Evolutionary conservation across 2,329 filamentous ascomycete species (phyloP), one percentile per base, ranked within the genome.

Genomic region (Ilyonectria destructans): DNA sequence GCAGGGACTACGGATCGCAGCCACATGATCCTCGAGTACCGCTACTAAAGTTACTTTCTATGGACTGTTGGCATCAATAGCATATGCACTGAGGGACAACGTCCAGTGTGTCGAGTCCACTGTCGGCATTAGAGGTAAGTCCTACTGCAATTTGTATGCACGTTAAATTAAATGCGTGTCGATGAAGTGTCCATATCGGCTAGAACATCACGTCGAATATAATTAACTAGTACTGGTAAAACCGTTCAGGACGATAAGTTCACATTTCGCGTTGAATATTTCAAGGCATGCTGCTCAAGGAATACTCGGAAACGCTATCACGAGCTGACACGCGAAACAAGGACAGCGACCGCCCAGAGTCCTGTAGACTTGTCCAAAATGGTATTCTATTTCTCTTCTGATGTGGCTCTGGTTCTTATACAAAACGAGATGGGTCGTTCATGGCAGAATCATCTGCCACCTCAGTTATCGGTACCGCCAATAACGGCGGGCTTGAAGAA

Each of bases 401-500:
- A 37, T 54, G 37, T 29, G 4, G 29, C 29, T 33, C 49, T 33
- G 26, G 29, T 19, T 19, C 15, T 19, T 48, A 23, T 65, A 48
- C 21, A 45, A 26, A 5, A 6, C 46, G 23, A 8, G 1, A 31
- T n/a, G 29, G 9, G 29, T 43, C 15, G 43, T 63, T 54, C 31
- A 58, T 21, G 15, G 6, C 33, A 26, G 35, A 17, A 60, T 52
- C 8, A 40, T 17, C 26, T 12, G 10, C 9, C 21, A 46, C 21
- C 10, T 46, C 29, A 26, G 58, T 55, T 67, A n/a, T 77, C 74
- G 8, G 55, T 60, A 15, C 76, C 73, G 23, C 75, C 77, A 13
- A 77, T 62, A 58, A 78, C 67, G 59, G 76, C 67, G 1, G 82
- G 79, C 73, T 80, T 81, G 60, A 84, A 83, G 70, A 79, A 84